A percentile compares a stretch with the other conserved stretches of the same genome.
Conservation (phyloP, 345 rosid species). For the Bruguiera parviflora region DNA sequence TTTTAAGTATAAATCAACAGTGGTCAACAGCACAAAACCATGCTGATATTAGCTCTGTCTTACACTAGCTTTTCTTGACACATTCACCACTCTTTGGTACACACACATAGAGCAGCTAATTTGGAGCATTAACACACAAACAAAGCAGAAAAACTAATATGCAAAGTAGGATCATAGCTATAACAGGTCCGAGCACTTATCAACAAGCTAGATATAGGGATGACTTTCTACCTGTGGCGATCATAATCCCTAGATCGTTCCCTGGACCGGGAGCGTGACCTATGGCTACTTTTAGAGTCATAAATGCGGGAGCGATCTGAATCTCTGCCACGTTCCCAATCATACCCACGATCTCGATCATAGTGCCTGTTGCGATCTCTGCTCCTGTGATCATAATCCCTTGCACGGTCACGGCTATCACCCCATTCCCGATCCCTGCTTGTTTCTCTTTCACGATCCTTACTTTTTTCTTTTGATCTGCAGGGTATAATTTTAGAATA, state of each 20-base stretch:
- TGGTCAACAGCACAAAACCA: too few species aligned
- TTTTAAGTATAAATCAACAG: too few species aligned
- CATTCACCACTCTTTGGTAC: too few species aligned
- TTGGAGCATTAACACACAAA: too few species aligned
- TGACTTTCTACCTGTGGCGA: slow-evolving; percentile 62
- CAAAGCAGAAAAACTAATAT: too few species aligned
- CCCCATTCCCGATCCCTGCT: slow-evolving; percentile 65
- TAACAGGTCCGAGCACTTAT: background rate
- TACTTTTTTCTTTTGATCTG: slow-evolving; percentile 82
- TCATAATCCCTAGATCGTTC: slow-evolving; percentile 79
- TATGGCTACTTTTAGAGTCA: slow-evolving; percentile 71
- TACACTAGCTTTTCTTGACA: too few species aligned
- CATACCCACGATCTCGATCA: slow-evolving; percentile 67
- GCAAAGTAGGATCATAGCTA: background rate
- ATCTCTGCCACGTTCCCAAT: slow-evolving; percentile 62
- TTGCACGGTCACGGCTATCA: slow-evolving; percentile 69
- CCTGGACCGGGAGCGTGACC: slow-evolving; percentile 81
- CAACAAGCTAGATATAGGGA: background rate
- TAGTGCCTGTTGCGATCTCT: slow-evolving; percentile 76
- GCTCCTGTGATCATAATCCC: slow-evolving; percentile 84
- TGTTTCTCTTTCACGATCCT: slow-evolving; percentile 50
- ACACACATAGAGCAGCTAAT: too few species aligned
- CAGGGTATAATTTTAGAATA: background rate
- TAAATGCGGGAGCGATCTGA: slow-evolving; percentile 64
- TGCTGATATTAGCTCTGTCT: too few species aligned